Evolutionary conservation across 441 rosid genomes (phyloP).

Genomic region (Bocquillonia castaneifolia): DNA sequence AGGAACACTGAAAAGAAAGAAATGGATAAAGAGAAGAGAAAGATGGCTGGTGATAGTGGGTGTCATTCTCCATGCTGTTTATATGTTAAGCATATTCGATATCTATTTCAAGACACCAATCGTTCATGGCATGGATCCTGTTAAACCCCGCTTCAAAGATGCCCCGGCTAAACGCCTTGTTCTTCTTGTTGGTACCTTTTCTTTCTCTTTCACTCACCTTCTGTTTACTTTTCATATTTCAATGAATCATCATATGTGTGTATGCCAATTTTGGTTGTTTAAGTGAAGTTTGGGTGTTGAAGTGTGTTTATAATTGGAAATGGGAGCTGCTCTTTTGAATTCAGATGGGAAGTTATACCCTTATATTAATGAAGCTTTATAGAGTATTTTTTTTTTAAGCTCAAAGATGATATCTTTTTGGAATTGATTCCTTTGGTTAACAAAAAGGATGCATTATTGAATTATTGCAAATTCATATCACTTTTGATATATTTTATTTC

Average conservation of each 20-base stretch:
- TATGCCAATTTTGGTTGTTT: neutral
- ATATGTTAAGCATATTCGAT: slow-evolving; percentile 93
- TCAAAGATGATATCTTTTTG: neutral
- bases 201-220: neutral
- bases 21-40: slow-evolving; percentile 69
- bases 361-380: too few relatives aligned
- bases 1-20: slow-evolving; percentile 26
- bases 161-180: slow-evolving; percentile 90
- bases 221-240: slow-evolving; percentile 16
- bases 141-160: slow-evolving; percentile 61
- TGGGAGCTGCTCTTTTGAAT: neutral
- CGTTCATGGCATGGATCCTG: slow-evolving; percentile 93
- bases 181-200: slow-evolving; percentile 64
- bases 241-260: neutral
- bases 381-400: neutral
- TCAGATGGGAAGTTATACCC: neutral
- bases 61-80: slow-evolving; percentile 74
- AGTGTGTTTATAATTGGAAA: neutral
- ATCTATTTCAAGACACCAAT: slow-evolving; percentile 96
- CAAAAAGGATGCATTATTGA: too few relatives aligned
- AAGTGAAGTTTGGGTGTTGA: neutral
- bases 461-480: too few relatives aligned
- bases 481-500: too few relatives aligned
- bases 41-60: slow-evolving; percentile 81
- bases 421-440: neutral